These are phyloP conservation scores for Microbotryum violaceum DNA, from an alignment of 1,284 basidiomycete species.

Conservation along the genomic window DNA sequence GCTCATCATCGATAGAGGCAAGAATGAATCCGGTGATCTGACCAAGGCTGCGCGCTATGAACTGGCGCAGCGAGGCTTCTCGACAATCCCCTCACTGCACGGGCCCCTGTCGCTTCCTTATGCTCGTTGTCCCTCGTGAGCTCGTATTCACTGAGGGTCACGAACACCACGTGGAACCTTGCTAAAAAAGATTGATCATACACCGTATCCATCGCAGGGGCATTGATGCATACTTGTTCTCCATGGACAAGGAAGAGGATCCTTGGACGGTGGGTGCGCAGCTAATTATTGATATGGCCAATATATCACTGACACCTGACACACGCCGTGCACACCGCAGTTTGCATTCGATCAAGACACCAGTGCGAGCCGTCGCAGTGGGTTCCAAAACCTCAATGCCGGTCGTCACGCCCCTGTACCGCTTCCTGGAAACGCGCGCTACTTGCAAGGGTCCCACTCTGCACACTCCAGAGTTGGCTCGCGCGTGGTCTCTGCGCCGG, in stretches of 20 bases:
- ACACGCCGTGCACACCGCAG: too few relatives aligned
- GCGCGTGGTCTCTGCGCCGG: too few relatives aligned
- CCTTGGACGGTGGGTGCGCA: conserved; percentile 10
- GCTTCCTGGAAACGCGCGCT: conserved; percentile 28
- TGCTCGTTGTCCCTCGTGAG: conserved; percentile 25
- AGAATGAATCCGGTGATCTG: conserved; percentile 17
- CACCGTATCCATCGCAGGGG: conserved; percentile 4
- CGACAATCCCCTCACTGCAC: conserved; percentile 19
- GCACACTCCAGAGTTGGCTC: too few relatives aligned
- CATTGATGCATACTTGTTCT: conserved; percentile 19
- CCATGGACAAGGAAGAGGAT: conserved; percentile 11
- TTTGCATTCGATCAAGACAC: too few relatives aligned
- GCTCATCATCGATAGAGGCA: conserved; percentile 11
- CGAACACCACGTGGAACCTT: too few relatives aligned
- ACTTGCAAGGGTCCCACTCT: conserved; percentile 1
- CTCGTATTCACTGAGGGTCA: neutral
- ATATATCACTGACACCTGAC: too few relatives aligned
- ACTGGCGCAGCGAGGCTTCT: conserved; percentile 34
- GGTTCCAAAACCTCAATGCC: too few relatives aligned
- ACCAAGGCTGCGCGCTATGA: conserved; percentile 19
- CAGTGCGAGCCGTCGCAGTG: too few relatives aligned
- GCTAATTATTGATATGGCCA: too few relatives aligned
- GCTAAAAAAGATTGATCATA: too few relatives aligned
- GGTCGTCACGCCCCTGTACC: conserved; percentile 10
- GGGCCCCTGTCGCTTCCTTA: conserved; percentile 22